Conservation (phyloP, 805 yeast species). For the Candida nanaspora region DNA sequence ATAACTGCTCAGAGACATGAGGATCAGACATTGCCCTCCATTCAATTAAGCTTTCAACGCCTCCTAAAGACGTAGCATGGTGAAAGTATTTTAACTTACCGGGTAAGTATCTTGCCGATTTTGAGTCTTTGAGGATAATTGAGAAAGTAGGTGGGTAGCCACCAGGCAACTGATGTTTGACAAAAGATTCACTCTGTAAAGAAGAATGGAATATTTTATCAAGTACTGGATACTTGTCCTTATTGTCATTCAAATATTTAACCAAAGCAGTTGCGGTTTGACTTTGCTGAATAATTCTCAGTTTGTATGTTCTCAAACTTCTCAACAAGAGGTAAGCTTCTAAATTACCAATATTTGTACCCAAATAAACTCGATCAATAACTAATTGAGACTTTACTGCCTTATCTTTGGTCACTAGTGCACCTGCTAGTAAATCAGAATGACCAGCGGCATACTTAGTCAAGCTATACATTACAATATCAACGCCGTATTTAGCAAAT, state of each 20-base stretch:
- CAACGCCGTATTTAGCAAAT: conserved; percentile 68
- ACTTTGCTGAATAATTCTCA: conserved; percentile 65
- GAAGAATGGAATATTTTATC: conserved; percentile 62
- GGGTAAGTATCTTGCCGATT: conserved; percentile 59
- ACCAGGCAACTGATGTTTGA: conserved; percentile 57
- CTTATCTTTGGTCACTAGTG: conserved; percentile 56
- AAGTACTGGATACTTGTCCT: conserved; percentile 39
- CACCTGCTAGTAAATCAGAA: conserved; percentile 82
- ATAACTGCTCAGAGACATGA: conserved; percentile 43
- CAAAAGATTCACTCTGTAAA: conserved; percentile 63
- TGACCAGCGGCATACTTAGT: conserved; percentile 96
- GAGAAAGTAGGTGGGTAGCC: conserved; percentile 73
- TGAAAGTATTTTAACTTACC: conserved; percentile 60
- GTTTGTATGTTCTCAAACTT: conserved; percentile 72
- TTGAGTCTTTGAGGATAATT: conserved; percentile 41
- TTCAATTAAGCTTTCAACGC: conserved; percentile 84
- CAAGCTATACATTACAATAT: conserved; percentile 86
- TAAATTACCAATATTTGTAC: conserved; percentile 72
- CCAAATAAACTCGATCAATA: conserved; percentile 62
- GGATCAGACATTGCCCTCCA: conserved; percentile 79
- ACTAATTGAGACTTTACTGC: conserved; percentile 38
- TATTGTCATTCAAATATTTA: conserved; percentile 45
- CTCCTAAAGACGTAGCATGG: conserved; percentile 92
- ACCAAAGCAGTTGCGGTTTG: conserved; percentile 57
- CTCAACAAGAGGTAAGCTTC: conserved; percentile 71